Conservation (phyloP, 192 early-diverging fungal species). For the Neocallimastix lanati region DNA sequence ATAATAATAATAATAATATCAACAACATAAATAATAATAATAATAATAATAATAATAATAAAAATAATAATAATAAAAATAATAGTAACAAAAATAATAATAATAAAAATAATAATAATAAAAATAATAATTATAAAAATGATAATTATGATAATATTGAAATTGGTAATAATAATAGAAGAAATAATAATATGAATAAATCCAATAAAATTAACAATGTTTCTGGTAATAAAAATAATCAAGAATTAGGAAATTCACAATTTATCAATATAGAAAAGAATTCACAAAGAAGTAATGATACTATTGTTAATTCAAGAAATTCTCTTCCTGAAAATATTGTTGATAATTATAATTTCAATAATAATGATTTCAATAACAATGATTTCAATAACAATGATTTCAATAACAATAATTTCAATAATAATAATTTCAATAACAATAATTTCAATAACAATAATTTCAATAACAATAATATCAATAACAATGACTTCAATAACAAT, state of each 20-base stretch:
- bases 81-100: not conserved
- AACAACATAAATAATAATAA: too few relatives aligned
- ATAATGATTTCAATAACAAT: not conserved
- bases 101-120: not conserved
- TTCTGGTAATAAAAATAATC: not conserved
- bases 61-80: not conserved
- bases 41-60: not conserved
- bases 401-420: not conserved
- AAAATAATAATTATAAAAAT: not conserved
- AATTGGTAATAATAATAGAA: not conserved
- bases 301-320: not conserved
- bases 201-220: not conserved
- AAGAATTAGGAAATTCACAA: too few relatives aligned
- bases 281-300: not conserved
- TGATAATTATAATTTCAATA: not conserved
- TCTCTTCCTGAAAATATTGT: not conserved
- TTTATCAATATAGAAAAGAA: not conserved
- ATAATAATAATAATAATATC: too few relatives aligned
- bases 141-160: not conserved
- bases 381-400: not conserved
- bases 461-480: not conserved
- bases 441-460: not conserved
- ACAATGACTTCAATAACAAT: not conserved
- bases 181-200: not conserved
- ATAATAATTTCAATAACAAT: not conserved